A percentile compares a stretch with the other conserved stretches of the same genome.
Conservation (phyloP, 208 protist species). For the Acanthamoeba castellanii region DNA sequence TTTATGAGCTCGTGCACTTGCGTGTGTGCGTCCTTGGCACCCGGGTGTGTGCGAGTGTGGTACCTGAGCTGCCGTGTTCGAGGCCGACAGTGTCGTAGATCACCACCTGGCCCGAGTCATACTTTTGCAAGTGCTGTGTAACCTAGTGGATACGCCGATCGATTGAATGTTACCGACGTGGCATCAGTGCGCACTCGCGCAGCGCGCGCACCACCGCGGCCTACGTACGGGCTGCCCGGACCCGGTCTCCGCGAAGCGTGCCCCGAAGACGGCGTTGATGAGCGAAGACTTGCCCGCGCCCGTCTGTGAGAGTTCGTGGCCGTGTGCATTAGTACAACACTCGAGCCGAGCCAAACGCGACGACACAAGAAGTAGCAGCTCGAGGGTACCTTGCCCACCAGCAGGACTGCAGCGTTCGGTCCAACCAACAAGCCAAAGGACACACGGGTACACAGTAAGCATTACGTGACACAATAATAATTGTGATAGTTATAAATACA, state of each 20-base stretch:
- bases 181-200: not conserved
- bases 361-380: too few species aligned
- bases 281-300: conserved; percentile 56
- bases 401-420: conserved; percentile 10
- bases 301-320: not conserved
- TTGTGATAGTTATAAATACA: not conserved
- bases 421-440: not conserved
- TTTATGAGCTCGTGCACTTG: not conserved
- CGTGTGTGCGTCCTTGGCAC: too few species aligned
- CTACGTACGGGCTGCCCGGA: conserved; percentile 33
- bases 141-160: not conserved
- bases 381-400: conserved; percentile 13
- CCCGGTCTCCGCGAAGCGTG: conserved; percentile 27
- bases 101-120: conserved; percentile 29
- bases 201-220: not conserved
- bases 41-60: not conserved
- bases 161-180: not conserved
- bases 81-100: conserved; percentile 54
- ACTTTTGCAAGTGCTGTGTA: conserved; percentile 55
- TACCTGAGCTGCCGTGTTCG: conserved; percentile 45
- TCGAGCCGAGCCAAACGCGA: too few species aligned
- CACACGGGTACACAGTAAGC: not conserved
- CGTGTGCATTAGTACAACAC: not conserved
- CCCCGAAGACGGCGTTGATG: conserved; percentile 54
- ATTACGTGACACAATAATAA: not conserved